Evolutionary conservation across 2,329 filamentous ascomycete species (phyloP).

Genomic region (Hypomyces rosellus): DNA sequence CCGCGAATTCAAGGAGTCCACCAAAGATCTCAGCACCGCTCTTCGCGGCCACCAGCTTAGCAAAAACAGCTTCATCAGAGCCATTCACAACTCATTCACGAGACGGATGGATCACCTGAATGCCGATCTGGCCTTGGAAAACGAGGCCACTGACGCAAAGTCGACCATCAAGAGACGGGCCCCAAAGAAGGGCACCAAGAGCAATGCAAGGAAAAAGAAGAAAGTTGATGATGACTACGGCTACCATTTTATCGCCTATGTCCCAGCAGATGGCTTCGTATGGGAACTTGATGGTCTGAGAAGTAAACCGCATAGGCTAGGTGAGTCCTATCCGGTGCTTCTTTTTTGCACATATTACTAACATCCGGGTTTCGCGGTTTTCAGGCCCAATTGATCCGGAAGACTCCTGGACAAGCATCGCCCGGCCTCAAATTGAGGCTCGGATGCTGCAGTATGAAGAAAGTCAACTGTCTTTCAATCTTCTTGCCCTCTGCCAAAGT

Average conservation of each 20-base stretch:
- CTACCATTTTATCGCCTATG: conserved; percentile 86
- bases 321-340: background rate
- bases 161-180: conserved; percentile 30
- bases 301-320: conserved; percentile 49
- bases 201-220: conserved; percentile 24
- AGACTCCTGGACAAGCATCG: conserved; percentile 60
- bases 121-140: conserved; percentile 59
- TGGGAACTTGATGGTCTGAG: conserved; percentile 90
- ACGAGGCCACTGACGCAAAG: conserved; percentile 40
- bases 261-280: conserved; percentile 65
- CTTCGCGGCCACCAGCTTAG: conserved; percentile 71
- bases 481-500: conserved; percentile 67
- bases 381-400: conserved; percentile 16
- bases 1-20: conserved; percentile 65
- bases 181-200: conserved; percentile 33
- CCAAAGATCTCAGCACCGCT: conserved; percentile 60
- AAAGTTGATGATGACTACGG: conserved; percentile 51
- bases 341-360: background rate
- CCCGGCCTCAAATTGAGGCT: conserved; percentile 56
- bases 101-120: conserved; percentile 70
- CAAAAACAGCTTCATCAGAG: conserved; percentile 68
- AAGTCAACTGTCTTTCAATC: conserved; percentile 64
- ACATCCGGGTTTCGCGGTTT: background rate
- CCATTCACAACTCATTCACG: conserved; percentile 83
- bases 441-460: conserved; percentile 63